Evolutionary conservation across 2,329 filamentous ascomycete species (phyloP), one percentile per base, ranked within the genome.

Genomic region (Alternaria rosae): DNA sequence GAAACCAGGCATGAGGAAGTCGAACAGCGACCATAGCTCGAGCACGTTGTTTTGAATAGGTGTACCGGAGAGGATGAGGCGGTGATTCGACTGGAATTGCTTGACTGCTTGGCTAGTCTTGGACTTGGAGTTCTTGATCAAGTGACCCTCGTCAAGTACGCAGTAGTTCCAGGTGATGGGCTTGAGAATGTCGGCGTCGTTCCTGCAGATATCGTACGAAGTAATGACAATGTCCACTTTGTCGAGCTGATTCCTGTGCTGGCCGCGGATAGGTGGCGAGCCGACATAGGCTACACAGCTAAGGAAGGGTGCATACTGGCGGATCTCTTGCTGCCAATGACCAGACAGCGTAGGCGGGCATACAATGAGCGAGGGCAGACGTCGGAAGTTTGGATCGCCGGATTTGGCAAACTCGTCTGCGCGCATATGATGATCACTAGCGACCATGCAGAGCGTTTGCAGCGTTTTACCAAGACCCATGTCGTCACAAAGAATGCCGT

Each of bases 1-100:
- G 83, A 99, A 99, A 3, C 95, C 96, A 4, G 96, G 95, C 95
- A 99, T 99, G 63, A 99, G 85, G 82, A 99, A 99, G 81, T 99
- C 95, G 76, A 99, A 99, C 5, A 99, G 85, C 0, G 94, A 98
- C 94, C 94, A 99, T 5, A 99, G 85, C 77, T 99, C 94, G 51
- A 99, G 82, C 3, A 99, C 94, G 69, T 98, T 98, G 80, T 98
- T 98, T 79, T 98, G 94, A 68, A 98, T 98, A 0, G 95, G 95
- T 2, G 95, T 99, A 42, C 95, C 95, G 0, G 95, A 99, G 5
- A 99, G 87, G 69, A 99, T 99, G 51, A 99, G 86, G 20, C 95
- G 91, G 76, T 99, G 96, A 71, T 99, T 98, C 77, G 93, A 97
- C 7, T 88, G 82, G 32, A 99, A 85, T 61, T 88, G 88, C 84